A percentile compares a stretch with the other conserved stretches of the same genome.
Conservation (phyloP, 2,329 filamentous ascomycete species). For the Colletotrichum sp. region DNA sequence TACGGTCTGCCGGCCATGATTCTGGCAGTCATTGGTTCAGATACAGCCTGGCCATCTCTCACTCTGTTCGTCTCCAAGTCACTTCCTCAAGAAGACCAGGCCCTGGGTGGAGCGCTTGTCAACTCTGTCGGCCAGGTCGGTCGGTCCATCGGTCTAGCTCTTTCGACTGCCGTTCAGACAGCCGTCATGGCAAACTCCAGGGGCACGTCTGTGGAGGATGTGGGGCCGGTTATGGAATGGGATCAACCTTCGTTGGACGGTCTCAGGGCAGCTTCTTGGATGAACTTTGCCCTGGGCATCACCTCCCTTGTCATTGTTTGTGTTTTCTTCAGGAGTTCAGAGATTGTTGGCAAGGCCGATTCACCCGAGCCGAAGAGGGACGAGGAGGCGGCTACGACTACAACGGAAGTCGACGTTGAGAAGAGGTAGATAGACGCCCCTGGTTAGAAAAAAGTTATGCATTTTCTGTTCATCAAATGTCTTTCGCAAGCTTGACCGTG, state of each 20-base stretch:
- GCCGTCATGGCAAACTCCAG: slow-evolving; percentile 59
- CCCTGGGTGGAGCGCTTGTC: slow-evolving; percentile 70
- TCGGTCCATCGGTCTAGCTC: slow-evolving; percentile 67
- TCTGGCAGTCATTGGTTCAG: slow-evolving; percentile 68
- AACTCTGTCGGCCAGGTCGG: slow-evolving; percentile 71
- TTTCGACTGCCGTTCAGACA: slow-evolving; percentile 69
- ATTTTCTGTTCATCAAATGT: background rate
- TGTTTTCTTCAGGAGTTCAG: slow-evolving; percentile 55
- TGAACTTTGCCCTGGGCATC: slow-evolving; percentile 54
- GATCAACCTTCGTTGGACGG: slow-evolving; percentile 53
- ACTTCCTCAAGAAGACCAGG: slow-evolving; percentile 68
- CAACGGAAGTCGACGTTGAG: background rate
- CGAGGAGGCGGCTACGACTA: slow-evolving; percentile 20
- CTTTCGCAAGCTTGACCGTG: background rate
- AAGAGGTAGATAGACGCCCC: background rate
- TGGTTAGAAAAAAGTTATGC: background rate
- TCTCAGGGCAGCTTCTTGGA: slow-evolving; percentile 55
- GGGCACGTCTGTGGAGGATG: slow-evolving; percentile 46
- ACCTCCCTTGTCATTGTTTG: slow-evolving; percentile 48
- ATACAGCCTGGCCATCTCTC: slow-evolving; percentile 69
- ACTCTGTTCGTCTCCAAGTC: slow-evolving; percentile 69
- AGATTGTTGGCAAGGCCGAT: slow-evolving; percentile 52
- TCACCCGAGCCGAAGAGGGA: slow-evolving; percentile 2
- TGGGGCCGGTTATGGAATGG: slow-evolving; percentile 45
- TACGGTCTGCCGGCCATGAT: slow-evolving; percentile 71